A percentile compares a stretch with the other conserved stretches of the same genome.
Evolutionary conservation across 805 yeast genomes (phyloP).

Genomic region (Starmerella bombi): DNA sequence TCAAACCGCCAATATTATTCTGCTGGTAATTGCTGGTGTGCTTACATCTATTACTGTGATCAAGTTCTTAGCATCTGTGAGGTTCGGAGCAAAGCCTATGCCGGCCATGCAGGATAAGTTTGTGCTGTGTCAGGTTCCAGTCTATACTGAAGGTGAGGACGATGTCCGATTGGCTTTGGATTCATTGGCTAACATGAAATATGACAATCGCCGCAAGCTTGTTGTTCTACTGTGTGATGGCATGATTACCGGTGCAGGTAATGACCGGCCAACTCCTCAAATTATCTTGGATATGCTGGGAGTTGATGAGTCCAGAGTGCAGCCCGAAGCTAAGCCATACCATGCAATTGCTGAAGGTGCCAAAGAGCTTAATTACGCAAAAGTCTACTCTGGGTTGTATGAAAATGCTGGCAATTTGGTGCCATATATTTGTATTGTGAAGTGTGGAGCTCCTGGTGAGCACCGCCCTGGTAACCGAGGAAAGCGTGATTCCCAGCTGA

Average conservation of each 20-base stretch:
- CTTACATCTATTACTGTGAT: conserved; percentile 30
- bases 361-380: conserved; percentile 47
- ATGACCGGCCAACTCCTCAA: conserved; percentile 43
- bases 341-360: conserved; percentile 50
- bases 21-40: conserved; percentile 30
- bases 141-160: conserved; percentile 45
- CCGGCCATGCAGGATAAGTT: conserved; percentile 31
- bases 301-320: conserved; percentile 36
- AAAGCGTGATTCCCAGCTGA: conserved; percentile 49
- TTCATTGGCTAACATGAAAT: conserved; percentile 42
- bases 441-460: conserved; percentile 46
- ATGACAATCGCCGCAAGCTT: conserved; percentile 44
- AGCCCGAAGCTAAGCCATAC: conserved; percentile 35
- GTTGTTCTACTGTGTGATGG: conserved; percentile 49
- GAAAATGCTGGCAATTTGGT: conserved; percentile 42
- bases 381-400: conserved; percentile 50
- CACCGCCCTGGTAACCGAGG: conserved; percentile 49
- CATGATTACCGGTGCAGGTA: conserved; percentile 46
- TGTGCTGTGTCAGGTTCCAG: conserved; percentile 34
- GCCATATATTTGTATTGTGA: conserved; percentile 41
- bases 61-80: conserved; percentile 30
- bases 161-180: conserved; percentile 45
- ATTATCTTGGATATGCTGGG: conserved; percentile 38
- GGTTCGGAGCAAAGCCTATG: conserved; percentile 28
- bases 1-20: conserved; percentile 30